Conservation (phyloP, 768 basidiomycete genomes). For the Trametes villosa region DNA sequence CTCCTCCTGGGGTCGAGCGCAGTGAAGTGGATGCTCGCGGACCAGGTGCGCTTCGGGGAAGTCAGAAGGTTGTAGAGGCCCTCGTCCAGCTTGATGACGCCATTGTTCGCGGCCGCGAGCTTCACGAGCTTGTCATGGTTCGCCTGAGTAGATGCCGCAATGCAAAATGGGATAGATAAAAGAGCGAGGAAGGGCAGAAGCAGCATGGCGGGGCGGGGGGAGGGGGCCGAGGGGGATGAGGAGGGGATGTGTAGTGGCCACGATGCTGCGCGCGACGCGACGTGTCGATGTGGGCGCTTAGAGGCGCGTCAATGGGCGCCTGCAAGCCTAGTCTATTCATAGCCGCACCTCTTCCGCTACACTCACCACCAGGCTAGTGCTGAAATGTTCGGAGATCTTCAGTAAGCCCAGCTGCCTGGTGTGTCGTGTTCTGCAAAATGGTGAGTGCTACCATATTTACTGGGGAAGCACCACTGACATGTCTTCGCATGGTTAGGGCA, state of each 20-base stretch:
- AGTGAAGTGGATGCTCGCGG: constrained; percentile 85
- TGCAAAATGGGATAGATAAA: constrained; percentile 36
- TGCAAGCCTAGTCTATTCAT: not conserved
- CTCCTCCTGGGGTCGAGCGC: constrained; percentile 80
- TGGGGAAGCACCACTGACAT: not conserved
- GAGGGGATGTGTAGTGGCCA: not conserved
- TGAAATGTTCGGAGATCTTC: not conserved
- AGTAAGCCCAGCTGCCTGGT: not conserved
- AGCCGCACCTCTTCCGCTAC: not conserved
- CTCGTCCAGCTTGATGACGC: constrained; percentile 81
- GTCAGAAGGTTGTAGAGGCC: constrained; percentile 79
- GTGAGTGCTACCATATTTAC: not conserved
- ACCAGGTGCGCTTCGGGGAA: constrained; percentile 80
- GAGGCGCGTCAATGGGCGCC: not conserved
- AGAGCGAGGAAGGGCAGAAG: constrained; percentile 38
- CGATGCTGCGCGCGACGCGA: constrained; percentile 24
- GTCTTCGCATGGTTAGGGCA: constrained; percentile 48
- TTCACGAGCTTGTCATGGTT: constrained; percentile 62
- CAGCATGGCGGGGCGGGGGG: constrained; percentile 29
- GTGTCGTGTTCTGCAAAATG: not conserved
- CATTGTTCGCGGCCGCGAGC: constrained; percentile 73
- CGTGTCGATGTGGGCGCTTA: constrained; percentile 20
- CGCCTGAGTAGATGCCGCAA: constrained; percentile 35
- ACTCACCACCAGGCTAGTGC: not conserved
- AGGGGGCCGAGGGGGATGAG: not conserved